Evolutionary conservation across 2,329 filamentous ascomycete species (phyloP).

Genomic region (Scytalidium lignicola): DNA sequence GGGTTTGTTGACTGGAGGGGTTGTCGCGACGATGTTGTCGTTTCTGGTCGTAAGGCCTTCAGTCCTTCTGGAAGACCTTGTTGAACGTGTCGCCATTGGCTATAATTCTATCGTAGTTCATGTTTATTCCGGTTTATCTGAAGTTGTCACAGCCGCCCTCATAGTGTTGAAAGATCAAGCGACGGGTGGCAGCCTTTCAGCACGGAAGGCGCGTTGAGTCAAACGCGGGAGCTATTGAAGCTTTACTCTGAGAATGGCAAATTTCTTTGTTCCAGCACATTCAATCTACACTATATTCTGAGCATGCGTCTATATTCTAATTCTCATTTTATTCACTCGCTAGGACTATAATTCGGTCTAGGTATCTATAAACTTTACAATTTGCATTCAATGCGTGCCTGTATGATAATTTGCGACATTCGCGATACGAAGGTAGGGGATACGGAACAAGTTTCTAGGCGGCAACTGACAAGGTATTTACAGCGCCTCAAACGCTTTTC

Average conservation of each 20-base stretch:
- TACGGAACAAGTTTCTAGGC: not conserved
- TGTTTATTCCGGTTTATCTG: conserved; percentile 19
- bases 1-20: conserved; percentile 22
- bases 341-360: not conserved
- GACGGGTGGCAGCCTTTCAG: not conserved
- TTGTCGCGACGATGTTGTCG: conserved; percentile 23
- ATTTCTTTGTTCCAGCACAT: not conserved
- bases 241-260: not conserved
- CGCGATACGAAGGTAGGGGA: no score
- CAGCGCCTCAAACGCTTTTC: no score
- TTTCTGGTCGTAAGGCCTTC: conserved; percentile 35
- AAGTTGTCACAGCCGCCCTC: conserved; percentile 13
- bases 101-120: conserved; percentile 23
- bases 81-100: conserved; percentile 45
- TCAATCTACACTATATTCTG: not conserved
- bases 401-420: no score
- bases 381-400: no score
- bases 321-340: no score
- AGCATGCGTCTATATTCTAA: not conserved
- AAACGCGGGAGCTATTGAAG: conserved; percentile 3
- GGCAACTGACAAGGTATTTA: not conserved
- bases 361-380: no score
- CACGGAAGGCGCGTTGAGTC: conserved; percentile 4
- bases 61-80: conserved; percentile 46
- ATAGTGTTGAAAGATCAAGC: conserved; percentile 22